Base-by-base conservation (phyloP, 1,284 basidiomycete species). In the Leccinum colubrinum region DNA sequence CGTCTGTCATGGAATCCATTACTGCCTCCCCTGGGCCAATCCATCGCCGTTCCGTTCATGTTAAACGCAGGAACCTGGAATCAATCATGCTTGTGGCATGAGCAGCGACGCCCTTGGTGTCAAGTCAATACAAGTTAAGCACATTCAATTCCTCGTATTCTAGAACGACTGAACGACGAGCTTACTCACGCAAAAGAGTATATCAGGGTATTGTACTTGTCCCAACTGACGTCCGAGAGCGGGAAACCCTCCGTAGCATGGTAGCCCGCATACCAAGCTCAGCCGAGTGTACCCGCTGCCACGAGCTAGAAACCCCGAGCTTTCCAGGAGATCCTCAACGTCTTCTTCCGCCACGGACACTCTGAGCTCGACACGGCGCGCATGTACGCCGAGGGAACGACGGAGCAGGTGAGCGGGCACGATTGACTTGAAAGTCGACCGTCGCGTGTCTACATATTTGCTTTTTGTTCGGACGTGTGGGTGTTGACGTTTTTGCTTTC, bases 341-440 rank as follows among this genome's bases (percentile, higher is more conserved):
- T 76, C 6, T 83, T 81, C 72, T 75, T 81, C 60, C 66, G 66
- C 9, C 67, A 78, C 56, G 80, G 81, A 2, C 74, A 81, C 63
- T 75, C 67, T 25, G 81, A 83, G 65, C 59, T 86, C 35, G 83
- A 86, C 55, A 83, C 83, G 0, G 81, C 82, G 1, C 71, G 80
- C 15, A 66, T 79, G 59, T 86, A 86, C 61, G 80, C 71, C 1
- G 77, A 78, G 30, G 83, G 82, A 5, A 84, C 82, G 0, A 81
- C 84, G 0, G 83, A 86, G 67, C 68, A 79, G 67, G 82, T 81
- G 57, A 22, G 22, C 22, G 22, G 3, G 22, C 22, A 22, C 22
- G 22, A 4, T 22, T 22, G 22, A 22, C 22, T 22, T 30, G 8
- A 9, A 30, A 8, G n/a, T 43, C 41, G 41, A 43, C 9, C 4